Conservation (phyloP, 83 land plant genomes). For the Larix sibirica region DNA sequence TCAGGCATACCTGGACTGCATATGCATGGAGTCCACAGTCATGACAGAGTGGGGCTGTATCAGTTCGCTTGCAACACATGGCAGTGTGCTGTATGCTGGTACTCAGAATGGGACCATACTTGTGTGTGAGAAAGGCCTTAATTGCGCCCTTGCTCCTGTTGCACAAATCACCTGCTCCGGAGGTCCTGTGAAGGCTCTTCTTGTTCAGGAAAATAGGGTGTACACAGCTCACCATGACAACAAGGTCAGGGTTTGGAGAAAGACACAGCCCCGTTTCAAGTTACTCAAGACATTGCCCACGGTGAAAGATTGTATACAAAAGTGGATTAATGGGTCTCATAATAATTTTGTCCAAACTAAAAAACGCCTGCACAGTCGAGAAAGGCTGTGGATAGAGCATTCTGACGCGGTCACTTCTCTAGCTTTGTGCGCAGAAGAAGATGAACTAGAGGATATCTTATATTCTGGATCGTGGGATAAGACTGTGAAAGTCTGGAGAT, state of each 20-base stretch:
- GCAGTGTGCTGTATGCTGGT: background rate
- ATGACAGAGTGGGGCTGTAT: background rate
- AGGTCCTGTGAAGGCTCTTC: background rate
- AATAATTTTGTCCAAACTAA: no score
- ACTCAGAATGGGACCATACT: background rate
- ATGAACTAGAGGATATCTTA: slow-evolving; percentile 27
- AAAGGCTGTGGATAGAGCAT: slow-evolving; percentile 50
- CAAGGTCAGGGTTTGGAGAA: background rate
- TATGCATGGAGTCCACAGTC: background rate
- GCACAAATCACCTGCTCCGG: background rate
- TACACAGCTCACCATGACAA: background rate
- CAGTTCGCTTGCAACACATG: background rate
- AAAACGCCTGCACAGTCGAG: no score
- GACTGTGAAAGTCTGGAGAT: slow-evolving; percentile 60
- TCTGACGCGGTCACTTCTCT: slow-evolving; percentile 50
- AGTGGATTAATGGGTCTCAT: background rate
- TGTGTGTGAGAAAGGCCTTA: background rate
- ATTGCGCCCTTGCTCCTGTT: background rate
- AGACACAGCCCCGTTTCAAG: background rate
- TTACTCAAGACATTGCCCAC: background rate
- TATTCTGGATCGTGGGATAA: slow-evolving; percentile 76
- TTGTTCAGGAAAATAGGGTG: background rate
- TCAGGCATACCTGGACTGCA: background rate
- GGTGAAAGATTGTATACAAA: background rate
- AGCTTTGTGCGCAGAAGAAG: slow-evolving; percentile 12